phyloP scores from a whole-genome alignment of 176 grass and related monocot genomes.

The Otatea glauca region DNA sequence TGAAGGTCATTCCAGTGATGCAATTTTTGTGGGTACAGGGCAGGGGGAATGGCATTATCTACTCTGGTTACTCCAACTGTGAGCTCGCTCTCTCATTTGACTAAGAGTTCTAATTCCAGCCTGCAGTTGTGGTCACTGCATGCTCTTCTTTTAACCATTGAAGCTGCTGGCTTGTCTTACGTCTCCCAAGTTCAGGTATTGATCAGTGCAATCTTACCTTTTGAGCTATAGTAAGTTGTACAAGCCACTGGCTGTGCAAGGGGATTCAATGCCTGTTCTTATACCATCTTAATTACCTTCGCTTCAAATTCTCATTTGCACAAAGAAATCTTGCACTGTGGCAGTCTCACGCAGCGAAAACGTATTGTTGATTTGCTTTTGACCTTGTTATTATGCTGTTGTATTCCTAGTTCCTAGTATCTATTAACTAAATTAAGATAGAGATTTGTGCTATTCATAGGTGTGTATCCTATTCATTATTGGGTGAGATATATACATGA shows the following conservation, averaged over 20 bases:
- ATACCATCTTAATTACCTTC: constrained; percentile 27
- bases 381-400: neutral
- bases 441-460: too few relatives aligned
- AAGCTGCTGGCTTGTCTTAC: constrained; percentile 96
- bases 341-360: neutral
- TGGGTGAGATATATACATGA: too few relatives aligned
- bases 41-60: constrained; percentile 94
- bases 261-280: constrained; percentile 11
- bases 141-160: constrained; percentile 97
- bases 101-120: constrained; percentile 79
- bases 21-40: constrained; percentile 66
- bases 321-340: neutral
- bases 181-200: constrained; percentile 94
- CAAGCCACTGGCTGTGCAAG: neutral
- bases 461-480: too few relatives aligned
- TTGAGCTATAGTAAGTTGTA: constrained; percentile 9
- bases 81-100: constrained; percentile 75
- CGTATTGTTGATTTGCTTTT: constrained; percentile 23
- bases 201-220: constrained; percentile 22
- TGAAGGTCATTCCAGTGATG: constrained; percentile 35
- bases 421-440: too few relatives aligned
- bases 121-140: constrained; percentile 96
- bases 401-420: constrained; percentile 17
- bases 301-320: neutral
- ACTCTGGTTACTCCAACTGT: constrained; percentile 87